Base-by-base conservation (phyloP, 139 green algal species). In the Tetraselmis chui region DNA sequence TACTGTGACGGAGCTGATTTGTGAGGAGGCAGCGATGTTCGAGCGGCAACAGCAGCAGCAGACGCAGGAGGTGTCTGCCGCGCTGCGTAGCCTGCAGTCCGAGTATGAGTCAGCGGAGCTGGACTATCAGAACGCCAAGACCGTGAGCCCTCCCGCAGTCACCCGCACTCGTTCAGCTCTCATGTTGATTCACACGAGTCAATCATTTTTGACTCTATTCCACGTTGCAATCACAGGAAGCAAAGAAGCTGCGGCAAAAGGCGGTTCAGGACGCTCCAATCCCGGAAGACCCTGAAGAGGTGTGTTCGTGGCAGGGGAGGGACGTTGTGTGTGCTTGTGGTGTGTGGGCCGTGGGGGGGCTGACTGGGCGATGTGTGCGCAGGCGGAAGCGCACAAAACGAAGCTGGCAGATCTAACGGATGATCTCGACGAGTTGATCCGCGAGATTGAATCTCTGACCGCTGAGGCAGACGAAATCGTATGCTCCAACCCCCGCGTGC, bases 401-500 rank as follows among this genome's bases (percentile, higher is more conserved):
- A 29, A 59, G 27, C 29, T 84, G 32, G 2, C 29, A 26, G 81
- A 85, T 18, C 5, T 74, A 31, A 27, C 30, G 1, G 82, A 89
- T 30, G 85, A 83, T 30, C 74, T 89, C 31, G 81, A 87, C 28
- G 83, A 77, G 18, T 2, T 78, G 2, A 80, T 77, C 0, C 29
- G 79, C 5, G 75, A 87, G 75, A 58, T 83, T 29, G 2, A 58
- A 18, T 5, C 5, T 25, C 45, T 67, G 11, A 32, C 83, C 1
- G 81, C 75, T 30, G 88, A 93, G 80, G 85, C 87, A 2, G 89
- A 92, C 2, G 79, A 58, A n/a, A 91, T 98, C 45, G 59, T 90
- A 2, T 93, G 90, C 75, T 84, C 77, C 76, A 95, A 98, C 90
- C 87, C 89, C 0, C 88, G 90, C 45, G 92, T 94, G 28, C 78